These are phyloP conservation scores for Talaromyces liani DNA, from an alignment of 495 filamentous ascomycete species.

Conservation along the genomic window DNA sequence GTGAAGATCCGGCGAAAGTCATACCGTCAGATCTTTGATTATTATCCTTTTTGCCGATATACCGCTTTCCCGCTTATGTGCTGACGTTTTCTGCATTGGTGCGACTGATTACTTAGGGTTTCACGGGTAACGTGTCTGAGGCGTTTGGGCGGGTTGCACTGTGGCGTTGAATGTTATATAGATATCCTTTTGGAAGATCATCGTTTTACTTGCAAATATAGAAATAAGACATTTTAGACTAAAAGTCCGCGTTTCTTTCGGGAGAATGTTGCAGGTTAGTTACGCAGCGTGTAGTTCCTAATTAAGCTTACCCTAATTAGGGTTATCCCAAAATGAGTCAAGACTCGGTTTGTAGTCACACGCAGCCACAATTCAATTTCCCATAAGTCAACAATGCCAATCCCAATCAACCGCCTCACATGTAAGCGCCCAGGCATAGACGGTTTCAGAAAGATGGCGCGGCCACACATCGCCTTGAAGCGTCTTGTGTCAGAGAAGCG, in stretches of 20 bases:
- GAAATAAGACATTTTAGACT: not conserved
- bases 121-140: not conserved
- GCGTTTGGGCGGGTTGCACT: slow-evolving; percentile 6
- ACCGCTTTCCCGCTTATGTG: not conserved
- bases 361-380: not conserved
- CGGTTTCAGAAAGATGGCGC: slow-evolving; percentile 9
- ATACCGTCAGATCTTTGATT: slow-evolving; percentile 27
- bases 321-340: not conserved
- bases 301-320: not conserved
- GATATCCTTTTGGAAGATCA: not conserved
- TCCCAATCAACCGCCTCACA: not conserved
- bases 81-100: not conserved
- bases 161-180: not conserved
- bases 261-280: not conserved
- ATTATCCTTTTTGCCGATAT: not conserved
- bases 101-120: slow-evolving; percentile 7
- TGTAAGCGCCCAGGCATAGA: not conserved
- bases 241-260: not conserved
- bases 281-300: not conserved
- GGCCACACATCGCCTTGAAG: not conserved
- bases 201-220: slow-evolving; percentile 1
- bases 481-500: slow-evolving; percentile 2
- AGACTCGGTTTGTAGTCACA: not conserved
- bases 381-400: not conserved
- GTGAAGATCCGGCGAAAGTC: slow-evolving; percentile 39